phyloP scores from a whole-genome alignment of 768 basidiomycete species.

The Pleurotus ostreatus region DNA sequence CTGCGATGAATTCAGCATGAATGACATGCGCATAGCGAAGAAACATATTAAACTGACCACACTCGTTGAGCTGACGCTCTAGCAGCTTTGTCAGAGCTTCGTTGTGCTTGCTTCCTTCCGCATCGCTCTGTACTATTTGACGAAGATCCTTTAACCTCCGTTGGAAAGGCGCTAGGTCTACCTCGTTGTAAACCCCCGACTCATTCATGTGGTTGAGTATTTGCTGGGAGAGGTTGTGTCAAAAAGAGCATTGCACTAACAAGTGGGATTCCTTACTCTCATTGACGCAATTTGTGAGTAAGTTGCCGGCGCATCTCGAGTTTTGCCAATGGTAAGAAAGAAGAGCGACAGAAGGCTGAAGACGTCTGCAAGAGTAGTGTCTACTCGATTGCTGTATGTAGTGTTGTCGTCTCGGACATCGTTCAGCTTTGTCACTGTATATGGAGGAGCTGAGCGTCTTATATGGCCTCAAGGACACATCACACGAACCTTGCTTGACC shows the following conservation, averaged over 20 bases:
- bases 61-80: slow-evolving; percentile 86
- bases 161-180: slow-evolving; percentile 86
- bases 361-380: slow-evolving; percentile 94
- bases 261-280: slow-evolving; percentile 61
- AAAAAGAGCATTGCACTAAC: neutral
- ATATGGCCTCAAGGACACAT: neutral
- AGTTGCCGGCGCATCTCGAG: slow-evolving; percentile 88
- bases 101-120: slow-evolving; percentile 77
- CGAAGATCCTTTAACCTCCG: slow-evolving; percentile 78
- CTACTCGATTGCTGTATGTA: slow-evolving; percentile 82
- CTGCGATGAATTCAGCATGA: slow-evolving; percentile 32
- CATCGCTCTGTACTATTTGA: slow-evolving; percentile 80
- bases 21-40: neutral
- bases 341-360: slow-evolving; percentile 94
- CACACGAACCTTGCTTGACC: slow-evolving; percentile 80
- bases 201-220: slow-evolving; percentile 95
- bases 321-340: slow-evolving; percentile 97
- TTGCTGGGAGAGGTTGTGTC: slow-evolving; percentile 53
- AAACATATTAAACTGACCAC: slow-evolving; percentile 58
- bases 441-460: neutral
- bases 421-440: slow-evolving; percentile 83
- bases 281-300: slow-evolving; percentile 97
- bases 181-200: slow-evolving; percentile 88
- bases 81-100: slow-evolving; percentile 85
- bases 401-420: slow-evolving; percentile 79